These are phyloP conservation scores for Annona squamosa DNA, from an alignment of 164 flowering plant species.

Conservation along the genomic window DNA sequence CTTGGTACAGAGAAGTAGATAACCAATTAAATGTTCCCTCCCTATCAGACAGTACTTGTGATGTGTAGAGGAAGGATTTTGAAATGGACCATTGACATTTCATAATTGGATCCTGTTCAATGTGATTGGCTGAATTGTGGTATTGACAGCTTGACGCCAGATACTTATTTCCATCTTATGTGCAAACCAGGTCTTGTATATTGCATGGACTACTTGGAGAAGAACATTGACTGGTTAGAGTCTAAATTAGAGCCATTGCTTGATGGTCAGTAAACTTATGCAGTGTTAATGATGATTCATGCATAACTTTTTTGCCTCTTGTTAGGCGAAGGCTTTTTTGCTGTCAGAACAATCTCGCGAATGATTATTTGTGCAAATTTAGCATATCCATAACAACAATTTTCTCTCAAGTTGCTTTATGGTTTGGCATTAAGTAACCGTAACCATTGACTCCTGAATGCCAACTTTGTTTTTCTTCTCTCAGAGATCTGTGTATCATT, in stretches of 20 bases:
- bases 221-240: slow-evolving; percentile 89
- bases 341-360: not conserved
- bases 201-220: slow-evolving; percentile 95
- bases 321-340: not conserved
- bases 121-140: not conserved
- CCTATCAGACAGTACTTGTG: not conserved
- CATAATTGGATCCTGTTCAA: not conserved
- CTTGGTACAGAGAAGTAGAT: not conserved
- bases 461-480: too few species aligned
- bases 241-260: slow-evolving; percentile 69
- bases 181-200: slow-evolving; percentile 64
- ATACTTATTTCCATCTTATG: slow-evolving; percentile 3
- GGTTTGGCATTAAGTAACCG: too few species aligned
- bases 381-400: not conserved
- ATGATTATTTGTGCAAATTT: not conserved
- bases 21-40: not conserved
- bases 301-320: not conserved
- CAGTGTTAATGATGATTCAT: not conserved
- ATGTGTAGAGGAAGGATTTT: not conserved
- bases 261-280: slow-evolving; percentile 43
- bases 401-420: too few species aligned
- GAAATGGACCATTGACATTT: not conserved
- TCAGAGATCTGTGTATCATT: too few species aligned
- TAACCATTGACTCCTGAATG: too few species aligned
- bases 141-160: not conserved